phyloP scores from a whole-genome alignment of 345 rosid species.

The rapeseed (Brassica napus) region Da-Ae NC_063448.1:15434501-15435000 shows the following conservation, averaged over 20 bases:
- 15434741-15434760: neutral
- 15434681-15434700: constrained; percentile 35
- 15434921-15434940: neutral
- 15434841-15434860: neutral
- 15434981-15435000: neutral
- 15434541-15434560: neutral
- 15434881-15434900: neutral
- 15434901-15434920: neutral
- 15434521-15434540: neutral
- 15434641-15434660: constrained; percentile 32
- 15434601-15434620: constrained; percentile 7
- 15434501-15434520: neutral
- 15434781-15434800: neutral
- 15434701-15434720: constrained; percentile 24
- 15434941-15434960: neutral
- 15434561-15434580: constrained; percentile 31
- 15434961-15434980: neutral
- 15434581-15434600: neutral
- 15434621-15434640: constrained; percentile 34
- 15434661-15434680: constrained; percentile 14
- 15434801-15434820: neutral
- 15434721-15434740: constrained; percentile 9
- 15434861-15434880: neutral
- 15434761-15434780: neutral
- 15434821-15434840: neutral